Base-by-base conservation (phyloP, 306 rosid species). In the Quercus dentata region DNA sequence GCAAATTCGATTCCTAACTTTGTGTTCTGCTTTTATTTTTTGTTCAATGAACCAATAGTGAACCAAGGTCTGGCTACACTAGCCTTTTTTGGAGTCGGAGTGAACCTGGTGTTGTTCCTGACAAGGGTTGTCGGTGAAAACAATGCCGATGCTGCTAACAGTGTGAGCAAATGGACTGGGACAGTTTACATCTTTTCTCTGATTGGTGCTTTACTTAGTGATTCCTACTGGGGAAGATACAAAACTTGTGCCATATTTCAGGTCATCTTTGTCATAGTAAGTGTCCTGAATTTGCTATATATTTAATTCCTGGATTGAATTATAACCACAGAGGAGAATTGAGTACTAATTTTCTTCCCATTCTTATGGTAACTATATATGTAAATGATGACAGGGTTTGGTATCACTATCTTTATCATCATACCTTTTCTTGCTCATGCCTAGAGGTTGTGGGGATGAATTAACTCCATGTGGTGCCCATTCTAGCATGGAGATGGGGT, bases 371-470 rank as follows among this genome's bases (percentile, higher is more conserved):
- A 71, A 23, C 57, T 49, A 72, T 82, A 76, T 82, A 25, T 28
- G 63, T 33, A 21, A 77, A 64, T 78, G 54, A 69, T 51, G 73
- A 73, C 90, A 96, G 99, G 99, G 99, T 79, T 77, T 93, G 69
- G 81, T 84, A 69, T 87, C 87, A 35, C 76, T 93, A 56, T 93
- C 99, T 5, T 73, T 96, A 21, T 83, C 99, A 59, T 91, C 99
- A 4, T 86, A 91, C 71, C 88, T 90, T 46, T 96, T 89, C 87
- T 80, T 96, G 92, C 75, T 96, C 35, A 96, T 76, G 64, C 99
- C 99, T 10, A 83, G 83, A 83, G 97, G 90, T 1, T 96, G 99
- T 88, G 99, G 99, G 55, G 85, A 86, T 78, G 81, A 85, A 84
- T 33, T 25, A 61, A 62, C 81, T 77, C 86, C 91, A 70, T 96